Evolutionary conservation across 2,329 filamentous ascomycete species (phyloP).

Genomic region (Teratosphaeria epicoccoides): DNA sequence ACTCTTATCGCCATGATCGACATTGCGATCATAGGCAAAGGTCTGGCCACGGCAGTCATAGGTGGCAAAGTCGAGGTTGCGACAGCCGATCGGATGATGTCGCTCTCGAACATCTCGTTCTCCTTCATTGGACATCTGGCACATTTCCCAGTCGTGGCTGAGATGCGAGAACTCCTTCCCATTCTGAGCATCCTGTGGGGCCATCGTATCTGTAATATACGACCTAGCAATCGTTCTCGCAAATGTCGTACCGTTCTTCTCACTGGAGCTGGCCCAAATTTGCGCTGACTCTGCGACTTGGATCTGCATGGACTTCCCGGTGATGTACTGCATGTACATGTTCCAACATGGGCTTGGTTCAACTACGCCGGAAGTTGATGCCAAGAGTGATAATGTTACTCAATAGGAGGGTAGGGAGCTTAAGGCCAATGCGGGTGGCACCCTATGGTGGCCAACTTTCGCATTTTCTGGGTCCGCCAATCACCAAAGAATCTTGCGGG

Average conservation of each 20-base stretch:
- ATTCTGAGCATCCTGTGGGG: conserved; percentile 43
- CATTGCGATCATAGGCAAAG: conserved; percentile 41
- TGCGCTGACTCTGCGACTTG: conserved; percentile 52
- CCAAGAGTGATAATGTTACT: neutral
- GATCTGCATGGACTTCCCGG: conserved; percentile 16
- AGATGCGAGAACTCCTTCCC: conserved; percentile 4
- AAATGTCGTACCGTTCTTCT: conserved; percentile 60
- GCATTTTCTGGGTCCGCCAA: neutral
- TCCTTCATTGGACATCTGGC: conserved; percentile 46
- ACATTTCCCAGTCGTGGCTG: neutral
- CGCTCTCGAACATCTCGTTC: conserved; percentile 54
- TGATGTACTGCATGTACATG: neutral
- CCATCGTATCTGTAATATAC: conserved; percentile 48
- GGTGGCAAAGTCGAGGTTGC: conserved; percentile 31
- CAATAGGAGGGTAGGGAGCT: neutral
- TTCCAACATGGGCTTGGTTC: neutral
- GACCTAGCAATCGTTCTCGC: conserved; percentile 57
- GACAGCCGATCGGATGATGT: conserved; percentile 48
- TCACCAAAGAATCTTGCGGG: neutral
- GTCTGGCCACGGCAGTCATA: conserved; percentile 31
- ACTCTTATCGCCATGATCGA: conserved; percentile 58
- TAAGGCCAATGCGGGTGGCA: neutral
- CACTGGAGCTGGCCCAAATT: conserved; percentile 53
- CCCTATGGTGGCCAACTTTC: neutral
- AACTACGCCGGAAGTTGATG: neutral